phyloP scores from a whole-genome alignment of 2,329 filamentous ascomycete species.

The Arthrobotrys sphaeroides region DNA sequence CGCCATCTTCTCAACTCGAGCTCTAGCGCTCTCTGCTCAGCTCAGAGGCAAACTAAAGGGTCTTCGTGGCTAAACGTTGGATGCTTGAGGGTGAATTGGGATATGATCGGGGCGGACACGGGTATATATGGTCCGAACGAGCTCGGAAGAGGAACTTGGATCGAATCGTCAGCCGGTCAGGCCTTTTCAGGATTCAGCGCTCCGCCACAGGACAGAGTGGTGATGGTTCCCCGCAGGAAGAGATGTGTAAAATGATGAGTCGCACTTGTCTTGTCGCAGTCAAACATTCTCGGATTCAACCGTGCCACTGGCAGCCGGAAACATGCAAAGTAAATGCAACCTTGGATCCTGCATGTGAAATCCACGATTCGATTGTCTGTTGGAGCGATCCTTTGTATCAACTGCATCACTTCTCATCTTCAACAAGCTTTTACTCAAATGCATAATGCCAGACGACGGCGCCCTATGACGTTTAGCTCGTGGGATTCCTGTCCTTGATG shows the following conservation, averaged over 20 bases:
- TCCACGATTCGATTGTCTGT: neutral
- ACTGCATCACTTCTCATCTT: neutral
- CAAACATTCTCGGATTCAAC: constrained; percentile 1
- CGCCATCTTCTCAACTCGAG: constrained; percentile 23
- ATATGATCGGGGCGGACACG: neutral
- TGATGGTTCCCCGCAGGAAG: constrained; percentile 3
- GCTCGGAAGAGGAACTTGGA: neutral
- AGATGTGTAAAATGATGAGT: constrained; percentile 7
- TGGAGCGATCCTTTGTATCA: neutral
- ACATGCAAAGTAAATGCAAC: neutral
- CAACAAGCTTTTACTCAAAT: neutral
- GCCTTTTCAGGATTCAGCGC: neutral
- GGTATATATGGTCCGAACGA: neutral
- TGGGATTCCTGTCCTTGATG: constrained; percentile 24
- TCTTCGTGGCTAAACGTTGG: neutral
- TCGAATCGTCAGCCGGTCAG: neutral
- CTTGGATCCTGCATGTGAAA: constrained; percentile 20
- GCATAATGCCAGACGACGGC: constrained; percentile 10
- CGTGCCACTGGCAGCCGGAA: neutral
- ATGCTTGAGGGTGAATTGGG: neutral
- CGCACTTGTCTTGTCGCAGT: constrained; percentile 15
- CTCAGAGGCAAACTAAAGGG: neutral
- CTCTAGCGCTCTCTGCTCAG: too few species aligned
- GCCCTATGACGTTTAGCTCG: constrained; percentile 45
- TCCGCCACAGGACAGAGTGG: neutral